Base-by-base conservation (phyloP, 371 early-diverging fungal species). In the Actinomucor elegans region DNA sequence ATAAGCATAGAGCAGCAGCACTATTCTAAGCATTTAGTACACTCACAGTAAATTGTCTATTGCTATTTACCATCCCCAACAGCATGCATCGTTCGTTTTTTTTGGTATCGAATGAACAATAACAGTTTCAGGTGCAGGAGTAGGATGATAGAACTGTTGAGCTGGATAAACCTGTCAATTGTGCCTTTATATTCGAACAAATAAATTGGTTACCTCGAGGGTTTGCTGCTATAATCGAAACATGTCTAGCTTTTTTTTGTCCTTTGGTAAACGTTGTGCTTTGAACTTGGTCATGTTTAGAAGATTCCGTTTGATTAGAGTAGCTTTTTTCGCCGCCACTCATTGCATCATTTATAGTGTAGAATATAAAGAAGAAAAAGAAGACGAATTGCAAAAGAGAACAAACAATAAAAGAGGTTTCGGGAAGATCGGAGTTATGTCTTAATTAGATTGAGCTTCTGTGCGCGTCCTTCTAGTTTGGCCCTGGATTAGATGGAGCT, bases 21-120 rank as follows among this genome's bases (percentile, higher is more conserved):
- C 62, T 55, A n/a, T 31, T 18, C 32, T 11, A 15, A 21, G 23
- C 9, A 18, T 17, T 38, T 38, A 18, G 38, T 4, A 21, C 38
- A 38, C 17, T 11, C 21, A 17, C 6, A 24, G 21, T 41, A 26
- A n/a, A n/a, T n/a, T 12, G 14, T n/a, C n/a, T 20, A 3, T 38
- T 8, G 14, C n/a, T n/a, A n/a, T n/a, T 24, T 61, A 61, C 62
- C 62, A 62, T 51, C 62, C 62, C 52, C 56, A 56, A 37, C 62
- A 62, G 38, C 62, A 56, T 28, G 57, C 57, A 36, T 52, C 62
- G 12, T 61, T 56, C 27, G 56, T 41, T 29, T 62, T 62, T 27
- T 62, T 56, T 3, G 62, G 62, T 32, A 38, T 27, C 11, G 56
- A 52, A 52, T 62, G 57, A 37, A 47, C 41, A 11, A 62, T 48